Base-by-base conservation (phyloP, 768 basidiomycete species). In the Xerocomus spinulosus region DNA sequence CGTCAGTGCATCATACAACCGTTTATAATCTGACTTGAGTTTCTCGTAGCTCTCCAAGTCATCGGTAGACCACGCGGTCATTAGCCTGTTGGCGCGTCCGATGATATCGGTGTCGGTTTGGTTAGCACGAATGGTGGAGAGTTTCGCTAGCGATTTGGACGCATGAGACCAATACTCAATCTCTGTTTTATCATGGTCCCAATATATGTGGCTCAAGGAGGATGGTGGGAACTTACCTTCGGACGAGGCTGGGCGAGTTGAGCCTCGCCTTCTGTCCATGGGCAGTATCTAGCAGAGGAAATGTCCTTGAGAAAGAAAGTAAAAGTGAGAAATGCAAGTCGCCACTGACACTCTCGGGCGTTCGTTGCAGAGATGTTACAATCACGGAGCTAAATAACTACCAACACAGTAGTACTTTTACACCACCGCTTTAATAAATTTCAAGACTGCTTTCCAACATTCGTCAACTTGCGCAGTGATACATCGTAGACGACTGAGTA, bases 401-500 rank as follows among this genome's bases (percentile, higher is more conserved):
- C n/a, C n/a, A 32, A 18, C 10, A 35, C n/a, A n/a, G n/a, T n/a
- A n/a, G n/a, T n/a, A n/a, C n/a, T n/a, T n/a, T n/a, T n/a, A 25
- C n/a, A 33, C 18, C n/a, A 30, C 33, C 24, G 40, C 3, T 15
- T 37, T 13, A 3, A 18, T 13, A 45, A 40, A 25, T 40, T 41
- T 39, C 49, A 44, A 26, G 4, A 13, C 21, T 47, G 35, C 41
- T 41, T 43, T 38, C 28, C 30, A 42, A 13, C 38, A 12, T 34
- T 37, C 24, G 50, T 39, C 35, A 91, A 70, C 56, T 81, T 87
- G 32, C 89, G 76, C 28, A 92, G 68, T 29, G 88, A 88, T 14
- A 92, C 80, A 62, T 92, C 89, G 58, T 92, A 92, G 2, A 91
- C 89, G 41, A 92, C 88, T 92, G 52, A 18, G 48, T 30, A 21